Conservation (phyloP, 305 asterid species). For the Rubia tinctorum region DNA sequence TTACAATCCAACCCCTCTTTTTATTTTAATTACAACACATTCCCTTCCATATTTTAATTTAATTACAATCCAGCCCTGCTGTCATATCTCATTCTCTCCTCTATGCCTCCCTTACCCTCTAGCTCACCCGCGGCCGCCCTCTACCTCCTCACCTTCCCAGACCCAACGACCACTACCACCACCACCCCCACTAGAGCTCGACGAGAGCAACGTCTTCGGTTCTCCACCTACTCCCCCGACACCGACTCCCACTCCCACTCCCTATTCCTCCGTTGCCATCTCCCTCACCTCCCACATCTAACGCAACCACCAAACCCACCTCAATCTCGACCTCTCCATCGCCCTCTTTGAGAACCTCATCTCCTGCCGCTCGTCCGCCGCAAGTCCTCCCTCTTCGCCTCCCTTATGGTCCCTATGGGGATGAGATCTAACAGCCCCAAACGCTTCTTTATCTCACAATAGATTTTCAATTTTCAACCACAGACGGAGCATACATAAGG, state of each 20-base stretch:
- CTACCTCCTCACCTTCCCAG: constrained; percentile 38
- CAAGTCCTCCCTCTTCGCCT: constrained; percentile 31
- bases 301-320: constrained; percentile 23
- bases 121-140: constrained; percentile 36
- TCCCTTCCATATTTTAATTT: too few relatives aligned
- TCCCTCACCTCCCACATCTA: constrained; percentile 23
- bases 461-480: constrained; percentile 69
- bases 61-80: too few relatives aligned
- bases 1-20: too few relatives aligned
- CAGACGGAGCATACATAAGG: constrained; percentile 76
- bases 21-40: too few relatives aligned
- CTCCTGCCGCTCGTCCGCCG: constrained; percentile 43
- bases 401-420: constrained; percentile 25
- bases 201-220: constrained; percentile 76
- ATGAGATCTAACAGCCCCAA: constrained; percentile 47
- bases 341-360: constrained; percentile 46
- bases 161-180: constrained; percentile 25
- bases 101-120: constrained; percentile 44
- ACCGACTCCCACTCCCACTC: constrained; percentile 26
- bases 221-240: constrained; percentile 28
- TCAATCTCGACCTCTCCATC: constrained; percentile 56
- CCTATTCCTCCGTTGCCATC: too few relatives aligned
- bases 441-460: constrained; percentile 75
- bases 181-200: constrained; percentile 48
- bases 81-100: constrained; percentile 25